Evolutionary conservation across 1,284 basidiomycete species (phyloP).

Genomic region (Butyriboletus appendiculatus): DNA sequence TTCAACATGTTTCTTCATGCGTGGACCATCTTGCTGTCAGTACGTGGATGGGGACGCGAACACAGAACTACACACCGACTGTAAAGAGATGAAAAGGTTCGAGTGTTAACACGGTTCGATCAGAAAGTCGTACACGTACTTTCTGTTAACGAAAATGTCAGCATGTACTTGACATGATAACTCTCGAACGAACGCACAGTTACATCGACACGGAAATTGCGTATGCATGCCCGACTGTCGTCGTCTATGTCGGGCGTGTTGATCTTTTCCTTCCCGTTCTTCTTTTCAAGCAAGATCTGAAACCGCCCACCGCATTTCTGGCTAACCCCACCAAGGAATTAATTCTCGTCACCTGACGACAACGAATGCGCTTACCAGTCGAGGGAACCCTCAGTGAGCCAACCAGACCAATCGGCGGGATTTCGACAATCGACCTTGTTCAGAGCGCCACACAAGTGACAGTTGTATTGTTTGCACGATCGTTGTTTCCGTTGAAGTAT

Average conservation of each 20-base stretch:
- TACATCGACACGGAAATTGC: slow-evolving; percentile 28
- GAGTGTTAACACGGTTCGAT: background rate
- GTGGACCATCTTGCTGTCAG: slow-evolving; percentile 4
- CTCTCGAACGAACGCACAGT: slow-evolving; percentile 12
- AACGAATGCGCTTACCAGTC: slow-evolving; percentile 17
- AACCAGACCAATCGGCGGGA: slow-evolving; percentile 22
- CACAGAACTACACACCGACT: slow-evolving; percentile 15
- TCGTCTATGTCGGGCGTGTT: slow-evolving; percentile 19
- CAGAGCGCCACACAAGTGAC: slow-evolving; percentile 25
- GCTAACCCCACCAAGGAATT: slow-evolving; percentile 6
- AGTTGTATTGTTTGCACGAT: slow-evolving; percentile 19
- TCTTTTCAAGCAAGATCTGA: slow-evolving; percentile 28
- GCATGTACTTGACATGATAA: background rate
- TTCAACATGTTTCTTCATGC: slow-evolving; percentile 49
- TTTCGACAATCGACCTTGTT: slow-evolving; percentile 22
- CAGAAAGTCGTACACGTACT: slow-evolving; percentile 12
- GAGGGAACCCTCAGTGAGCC: slow-evolving; percentile 29
- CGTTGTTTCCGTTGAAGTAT: slow-evolving; percentile 25
- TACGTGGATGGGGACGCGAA: background rate
- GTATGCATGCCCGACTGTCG: slow-evolving; percentile 27
- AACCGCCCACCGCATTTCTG: slow-evolving; percentile 25
- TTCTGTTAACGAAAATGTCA: slow-evolving; percentile 17
- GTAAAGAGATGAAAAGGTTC: background rate
- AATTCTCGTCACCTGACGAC: background rate
- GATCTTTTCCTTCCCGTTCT: slow-evolving; percentile 1